Evolutionary conservation across 2,329 filamentous ascomycete genomes (phyloP).

Genomic region (Xylaria sp.): DNA sequence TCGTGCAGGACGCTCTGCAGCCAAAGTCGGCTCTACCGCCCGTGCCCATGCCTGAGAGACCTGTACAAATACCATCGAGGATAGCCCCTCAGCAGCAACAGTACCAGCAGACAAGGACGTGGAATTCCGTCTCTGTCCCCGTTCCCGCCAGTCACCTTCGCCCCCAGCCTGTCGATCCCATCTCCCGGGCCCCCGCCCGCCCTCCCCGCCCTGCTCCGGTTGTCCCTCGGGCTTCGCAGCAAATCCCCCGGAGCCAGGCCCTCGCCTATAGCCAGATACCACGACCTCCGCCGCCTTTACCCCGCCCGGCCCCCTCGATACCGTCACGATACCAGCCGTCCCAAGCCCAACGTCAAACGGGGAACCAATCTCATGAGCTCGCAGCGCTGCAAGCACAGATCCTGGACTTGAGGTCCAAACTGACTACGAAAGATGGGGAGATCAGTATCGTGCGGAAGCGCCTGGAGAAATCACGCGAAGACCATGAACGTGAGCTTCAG

Average conservation of each 20-base stretch:
- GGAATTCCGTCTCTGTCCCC: constrained; percentile 43
- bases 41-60: constrained; percentile 12
- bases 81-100: constrained; percentile 35
- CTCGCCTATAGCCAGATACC: constrained; percentile 56
- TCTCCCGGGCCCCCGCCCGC: constrained; percentile 29
- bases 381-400: constrained; percentile 64
- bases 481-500: constrained; percentile 71
- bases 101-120: constrained; percentile 30
- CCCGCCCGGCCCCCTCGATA: constrained; percentile 45
- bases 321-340: constrained; percentile 52
- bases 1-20: constrained; percentile 62
- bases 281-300: constrained; percentile 51
- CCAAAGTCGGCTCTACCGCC: constrained; percentile 51
- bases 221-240: constrained; percentile 37
- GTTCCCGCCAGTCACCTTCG: constrained; percentile 42
- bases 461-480: constrained; percentile 68
- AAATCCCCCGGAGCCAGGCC: constrained; percentile 41
- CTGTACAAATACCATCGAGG: constrained; percentile 27
- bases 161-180: constrained; percentile 36
- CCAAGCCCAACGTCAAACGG: constrained; percentile 45
- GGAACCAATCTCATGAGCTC: constrained; percentile 52
- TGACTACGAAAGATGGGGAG: constrained; percentile 75
- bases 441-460: constrained; percentile 80
- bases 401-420: constrained; percentile 64
- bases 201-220: constrained; percentile 2